Evolutionary conservation across 306 rosid species (phyloP), one percentile per base, ranked within the genome.

Genomic region (Cicer bijugum): DNA sequence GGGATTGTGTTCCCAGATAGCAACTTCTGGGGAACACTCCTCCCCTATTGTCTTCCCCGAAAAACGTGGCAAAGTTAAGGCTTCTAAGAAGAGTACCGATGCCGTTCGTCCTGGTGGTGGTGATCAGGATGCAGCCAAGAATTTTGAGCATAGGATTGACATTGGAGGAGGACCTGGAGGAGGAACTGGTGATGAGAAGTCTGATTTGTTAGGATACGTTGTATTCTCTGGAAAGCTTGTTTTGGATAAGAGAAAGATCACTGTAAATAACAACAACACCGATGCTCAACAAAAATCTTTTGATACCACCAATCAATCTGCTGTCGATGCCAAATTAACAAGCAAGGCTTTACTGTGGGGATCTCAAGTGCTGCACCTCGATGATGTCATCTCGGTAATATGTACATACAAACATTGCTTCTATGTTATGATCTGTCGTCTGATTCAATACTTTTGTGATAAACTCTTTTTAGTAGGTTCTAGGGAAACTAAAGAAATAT

Each of bases 41-140:
- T 94, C 99, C 46, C 97, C 97, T n/a, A 57, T 87, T 1, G 97
- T 94, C 28, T 94, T 94, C 81, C 99, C 97, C 0, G 99, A 94
- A 87, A 94, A 94, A 67, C 96, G 96, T 15, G 79, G 83, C 72
- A 94, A 80, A 82, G 82, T 83, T 60, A 93, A 87, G 90, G 82
- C 86, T 72, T 75, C 79, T 68, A 37, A 79, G 88, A 82, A 80
- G 85, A 71, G 83, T 43, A 78, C 83, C 0, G 53, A 80, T 7
- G 46, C 82, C 11, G 33, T 50, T 52, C 69, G 84, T 16, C 42
- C 82, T 0, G 59, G 12, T 4, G 59, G 12, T 4, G 64, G 79
- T 55, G 92, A 84, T 82, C 86, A 76, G 12, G 89, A 82, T 53
- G 70, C 80, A 7, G 56, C 78, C 4, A 91, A 83, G 84, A 81